Evolutionary conservation across 202 grass and related monocot species (phyloP), one percentile per base, ranked within the genome.

Genomic region (Panicum hallii): DNA sequence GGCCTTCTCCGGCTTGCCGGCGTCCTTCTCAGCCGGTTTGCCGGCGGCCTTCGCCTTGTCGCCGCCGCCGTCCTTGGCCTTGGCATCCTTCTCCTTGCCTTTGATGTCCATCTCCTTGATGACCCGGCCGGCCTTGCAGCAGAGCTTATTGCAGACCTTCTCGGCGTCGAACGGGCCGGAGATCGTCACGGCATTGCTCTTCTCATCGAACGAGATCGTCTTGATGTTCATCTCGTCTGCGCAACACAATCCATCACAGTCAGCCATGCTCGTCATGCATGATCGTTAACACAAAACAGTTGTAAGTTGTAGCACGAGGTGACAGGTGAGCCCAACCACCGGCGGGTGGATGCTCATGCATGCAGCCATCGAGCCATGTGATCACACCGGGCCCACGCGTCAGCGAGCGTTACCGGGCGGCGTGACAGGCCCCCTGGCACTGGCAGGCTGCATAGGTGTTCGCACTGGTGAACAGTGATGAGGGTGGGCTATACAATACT

Each of bases 121-220:
- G 63, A 92, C 46, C 40, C 80, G 78, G 57, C 89, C 87, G 38
- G 87, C 89, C 50, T 86, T 9, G 82, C 89, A 88, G 56, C 50
- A 79, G 16, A 94, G 78, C 75, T 90, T 94, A 7, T 48, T 63
- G 75, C 85, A 73, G 3, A 94, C 78, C 64, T 22, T 83, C 0
- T 92, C 81, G 44, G 92, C 74, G 76, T 94, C 87, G 79, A 94
- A 92, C 70, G 92, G 89, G 44, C 92, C 92, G 20, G 89, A 90
- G 38, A 94, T 66, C 16, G 75, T 90, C 56, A 94, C 92, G 4
- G 89, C 44, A 8, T 83, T 83, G 75, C 48, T 78, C 89, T 94
- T 94, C 42, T 92, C 87, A 46, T 94, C 92, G 16, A 78, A 94
- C 57, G 89, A 90, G 74, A 83, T 92, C 50, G 85, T 90, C 76